Evolutionary conservation across 1,284 basidiomycete species (phyloP).

Genomic region (Phenoliferia sp.): DNA sequence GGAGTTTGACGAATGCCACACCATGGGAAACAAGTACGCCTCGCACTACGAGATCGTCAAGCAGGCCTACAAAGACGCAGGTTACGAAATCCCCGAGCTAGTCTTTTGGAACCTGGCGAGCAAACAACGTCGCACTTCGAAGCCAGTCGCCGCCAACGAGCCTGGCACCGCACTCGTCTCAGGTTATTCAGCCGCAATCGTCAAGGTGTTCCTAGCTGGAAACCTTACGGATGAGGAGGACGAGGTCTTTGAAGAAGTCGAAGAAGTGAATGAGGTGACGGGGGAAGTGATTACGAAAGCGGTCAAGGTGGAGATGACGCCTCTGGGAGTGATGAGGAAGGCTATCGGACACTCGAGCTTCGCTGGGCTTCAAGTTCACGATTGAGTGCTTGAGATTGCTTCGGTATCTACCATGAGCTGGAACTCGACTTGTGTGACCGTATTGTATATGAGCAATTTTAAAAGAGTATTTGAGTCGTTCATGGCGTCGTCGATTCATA

Average conservation of each 20-base stretch:
- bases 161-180: slow-evolving; percentile 62
- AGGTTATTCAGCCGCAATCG: slow-evolving; percentile 60
- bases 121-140: slow-evolving; percentile 28
- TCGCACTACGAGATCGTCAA: slow-evolving; percentile 60
- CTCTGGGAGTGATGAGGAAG: slow-evolving; percentile 54
- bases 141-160: slow-evolving; percentile 51
- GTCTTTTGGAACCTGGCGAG: slow-evolving; percentile 55
- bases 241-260: slow-evolving; percentile 17
- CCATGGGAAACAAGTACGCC: slow-evolving; percentile 33
- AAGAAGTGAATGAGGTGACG: too few species aligned
- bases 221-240: slow-evolving; percentile 5
- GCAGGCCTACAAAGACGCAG: slow-evolving; percentile 53
- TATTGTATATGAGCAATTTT: too few species aligned
- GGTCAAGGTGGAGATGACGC: slow-evolving; percentile 46
- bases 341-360: slow-evolving; percentile 52
- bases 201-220: slow-evolving; percentile 60
- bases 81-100: slow-evolving; percentile 64
- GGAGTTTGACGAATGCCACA: slow-evolving; percentile 57
- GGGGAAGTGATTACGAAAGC: slow-evolving; percentile 22
- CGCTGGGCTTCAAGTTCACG: slow-evolving; percentile 39
- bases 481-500: too few species aligned
- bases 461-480: too few species aligned
- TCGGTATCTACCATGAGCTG: too few species aligned
- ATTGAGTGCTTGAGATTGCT: too few species aligned
- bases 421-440: too few species aligned